Conservation (phyloP, 208 protist genomes). For the Wallacemonas rigidus region DNA sequence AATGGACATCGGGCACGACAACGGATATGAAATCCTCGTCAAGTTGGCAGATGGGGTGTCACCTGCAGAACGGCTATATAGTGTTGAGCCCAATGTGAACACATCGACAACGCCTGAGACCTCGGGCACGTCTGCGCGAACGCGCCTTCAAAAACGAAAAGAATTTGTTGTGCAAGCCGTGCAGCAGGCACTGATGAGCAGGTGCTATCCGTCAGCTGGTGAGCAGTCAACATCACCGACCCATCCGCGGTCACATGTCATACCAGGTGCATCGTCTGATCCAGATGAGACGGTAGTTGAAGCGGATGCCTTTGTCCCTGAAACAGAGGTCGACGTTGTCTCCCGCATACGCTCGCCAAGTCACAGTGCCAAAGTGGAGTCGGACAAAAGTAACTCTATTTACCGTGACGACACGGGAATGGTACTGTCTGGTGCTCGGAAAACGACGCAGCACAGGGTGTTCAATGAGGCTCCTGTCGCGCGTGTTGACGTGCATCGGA, state of each 20-base stretch:
- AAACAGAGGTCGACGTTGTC: not conserved
- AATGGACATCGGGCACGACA: slow-evolving; percentile 64
- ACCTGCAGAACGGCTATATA: slow-evolving; percentile 38
- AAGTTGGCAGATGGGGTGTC: slow-evolving; percentile 35
- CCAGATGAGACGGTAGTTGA: slow-evolving; percentile 1
- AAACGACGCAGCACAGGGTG: not conserved
- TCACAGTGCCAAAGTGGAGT: not conserved
- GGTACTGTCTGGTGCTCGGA: slow-evolving; percentile 11
- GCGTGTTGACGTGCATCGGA: not conserved
- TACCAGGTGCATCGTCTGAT: not conserved
- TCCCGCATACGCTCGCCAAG: not conserved
- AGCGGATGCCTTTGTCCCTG: slow-evolving; percentile 6
- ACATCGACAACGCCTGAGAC: not conserved
- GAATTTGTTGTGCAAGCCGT: slow-evolving; percentile 66
- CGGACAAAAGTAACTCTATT: not conserved
- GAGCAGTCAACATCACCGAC: not conserved
- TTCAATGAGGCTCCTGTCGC: not conserved
- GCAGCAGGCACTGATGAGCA: slow-evolving; percentile 37
- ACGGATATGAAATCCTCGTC: slow-evolving; percentile 50
- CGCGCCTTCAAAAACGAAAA: slow-evolving; percentile 39
- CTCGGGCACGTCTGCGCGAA: slow-evolving; percentile 3
- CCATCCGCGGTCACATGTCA: not conserved
- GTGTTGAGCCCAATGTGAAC: not conserved
- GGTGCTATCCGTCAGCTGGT: not conserved
- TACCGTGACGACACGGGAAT: slow-evolving; percentile 17